Base-by-base conservation (phyloP, 176 grass and related monocot genomes). In the Musa troglodytarum region DNA sequence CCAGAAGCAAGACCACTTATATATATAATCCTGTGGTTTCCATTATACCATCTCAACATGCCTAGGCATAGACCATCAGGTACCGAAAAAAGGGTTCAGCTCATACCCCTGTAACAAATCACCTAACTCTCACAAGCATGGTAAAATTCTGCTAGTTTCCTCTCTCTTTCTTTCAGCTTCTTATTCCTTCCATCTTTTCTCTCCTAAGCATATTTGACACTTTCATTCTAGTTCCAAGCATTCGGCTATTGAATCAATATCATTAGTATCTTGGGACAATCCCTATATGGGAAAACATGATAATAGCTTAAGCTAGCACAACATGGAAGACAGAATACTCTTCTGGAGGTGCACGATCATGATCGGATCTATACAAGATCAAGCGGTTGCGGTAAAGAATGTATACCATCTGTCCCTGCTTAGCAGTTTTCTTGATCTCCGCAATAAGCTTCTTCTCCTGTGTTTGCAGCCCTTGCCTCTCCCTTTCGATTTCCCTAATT, bases 381-480 rank as follows among this genome's bases (percentile, higher is more conserved):
- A 57, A 55, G 9, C 29, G 58, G 2, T 57, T 19, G 72, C 20
- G 28, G 8, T 43, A 73, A 73, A 17, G 16, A 10, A 17, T 29
- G 17, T 10, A 56, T 57, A 74, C 72, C 72, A 74, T 74, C 72
- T 74, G 72, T 15, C 72, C 72, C 9, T 74, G 53, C 22, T 74
- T 74, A 28, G 72, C 72, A 56, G 72, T 29, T 29, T 74, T 74
- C 72, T 74, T 74, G 50, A 74, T 74, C 24, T 74, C 72, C 52
- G n/a, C 53, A 57, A 74, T 74, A 34, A 74, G 72, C 15, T 74
- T 74, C 50, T 74, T 74, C 72, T 74, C 72, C 25, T 74, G 72
- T 57, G 72, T 15, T 74, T 74, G 72, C n/a, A 74, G 53, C 5
- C 72, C 72, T 50, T 74, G 72, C 13, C 72, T 74, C 72, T 74